Evolutionary conservation across 768 basidiomycete species (phyloP), one percentile per base, ranked within the genome.

Genomic region (Tricholoma bakamatsutake): DNA sequence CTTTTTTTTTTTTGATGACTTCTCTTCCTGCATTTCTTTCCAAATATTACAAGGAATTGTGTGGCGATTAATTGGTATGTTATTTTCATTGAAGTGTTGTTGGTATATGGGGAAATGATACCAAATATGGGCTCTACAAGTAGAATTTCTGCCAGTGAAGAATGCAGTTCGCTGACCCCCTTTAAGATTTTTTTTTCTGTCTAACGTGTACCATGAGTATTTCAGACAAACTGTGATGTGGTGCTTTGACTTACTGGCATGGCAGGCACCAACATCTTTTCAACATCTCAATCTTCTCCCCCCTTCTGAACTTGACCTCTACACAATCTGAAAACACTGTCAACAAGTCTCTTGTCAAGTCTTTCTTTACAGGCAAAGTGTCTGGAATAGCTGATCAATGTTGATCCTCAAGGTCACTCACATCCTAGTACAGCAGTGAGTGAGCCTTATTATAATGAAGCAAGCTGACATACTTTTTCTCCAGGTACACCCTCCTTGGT

Each of bases 71-170:
- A 50, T 28, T 39, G 57, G 42, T 51, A 60, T 50, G 52, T 55
- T 55, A 21, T 11, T 52, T 34, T 50, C 54, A 27, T 57, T 39
- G 53, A 59, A 37, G 7, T 13, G 13, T 37, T 37, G 9, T 13
- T 37, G 7, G 13, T 37, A 37, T 10, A 37, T 37, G 7, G 7
- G 7, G 55, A 55, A 62, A 53, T 62, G 59, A 27, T 62, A 56
- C 34, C 48, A 34, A 8, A 61, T 61, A 48, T 61, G 55, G 5
- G 21, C 17, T 9, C 43, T 31, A 49, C 59, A 61, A 2, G 48
- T 49, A 10, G 55, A 56, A 48, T 61, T 61, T 9, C 55, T 43
- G 7, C 60, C 58, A 35, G 49, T 59, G 37, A 53, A 51, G 52
- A 61, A 61, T 17, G 30, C 49, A 6, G 5, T 50, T 33, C 31